Percentiles rank a stretch among this genome's conserved stretches.
Conservation (phyloP, 345 rosid species). For the Cardiospermum halicacabum region DNA sequence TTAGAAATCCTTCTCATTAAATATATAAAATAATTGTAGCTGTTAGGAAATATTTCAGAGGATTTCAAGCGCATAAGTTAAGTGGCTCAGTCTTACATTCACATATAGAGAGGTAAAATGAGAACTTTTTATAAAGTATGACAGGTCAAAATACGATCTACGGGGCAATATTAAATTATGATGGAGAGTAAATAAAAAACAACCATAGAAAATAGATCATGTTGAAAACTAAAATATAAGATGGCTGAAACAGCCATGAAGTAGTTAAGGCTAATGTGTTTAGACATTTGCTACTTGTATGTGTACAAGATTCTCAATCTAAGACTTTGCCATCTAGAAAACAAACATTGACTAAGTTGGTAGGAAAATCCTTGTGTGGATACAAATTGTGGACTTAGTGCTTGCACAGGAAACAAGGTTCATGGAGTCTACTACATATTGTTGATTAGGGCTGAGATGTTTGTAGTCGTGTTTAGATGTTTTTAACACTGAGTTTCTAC, state of each 20-base stretch:
- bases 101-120: not conserved
- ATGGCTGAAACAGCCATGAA: not conserved
- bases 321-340: not conserved
- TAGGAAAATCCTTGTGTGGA: not conserved
- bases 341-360: not conserved
- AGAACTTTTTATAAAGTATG: not conserved
- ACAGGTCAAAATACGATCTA: not conserved
- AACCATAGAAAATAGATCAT: not conserved
- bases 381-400: not conserved
- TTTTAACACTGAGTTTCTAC: not conserved
- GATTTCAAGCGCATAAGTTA: not conserved
- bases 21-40: not conserved
- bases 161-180: not conserved
- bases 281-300: not conserved
- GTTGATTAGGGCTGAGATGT: not conserved
- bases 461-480: not conserved
- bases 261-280: not conserved
- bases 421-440: not conserved
- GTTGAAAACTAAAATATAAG: not conserved
- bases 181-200: not conserved
- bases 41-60: not conserved
- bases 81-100: not conserved
- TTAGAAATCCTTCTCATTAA: not conserved
- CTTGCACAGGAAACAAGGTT: not conserved
- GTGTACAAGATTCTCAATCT: not conserved